Evolutionary conservation across 2,329 filamentous ascomycete genomes (phyloP), one percentile per base, ranked within the genome.

Genomic region (Nectriaceae sp.): DNA sequence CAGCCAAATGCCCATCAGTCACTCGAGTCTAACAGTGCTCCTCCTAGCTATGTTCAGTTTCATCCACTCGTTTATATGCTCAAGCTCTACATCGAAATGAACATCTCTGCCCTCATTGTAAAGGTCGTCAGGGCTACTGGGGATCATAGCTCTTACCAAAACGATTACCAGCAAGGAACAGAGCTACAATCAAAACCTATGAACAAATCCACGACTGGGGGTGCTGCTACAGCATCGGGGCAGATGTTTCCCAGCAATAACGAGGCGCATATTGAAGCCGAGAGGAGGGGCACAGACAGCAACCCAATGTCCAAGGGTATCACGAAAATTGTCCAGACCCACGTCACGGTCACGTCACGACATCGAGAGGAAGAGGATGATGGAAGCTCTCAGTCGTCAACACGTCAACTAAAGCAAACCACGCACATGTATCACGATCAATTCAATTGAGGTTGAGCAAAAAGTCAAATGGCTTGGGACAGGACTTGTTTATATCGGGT

Each of bases 1-100:
- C 15, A 10, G 10, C 35, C 35, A 38, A 10, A 38, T 38, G 36
- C 36, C 19, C 8, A 10, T 38, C 36, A 31, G 36, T 38, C 18
- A 40, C 38, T 47, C 31, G 3, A 6, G 40, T 13, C 40, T 6
- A 18, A 16, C 21, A 26, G 11, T 11, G 38, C 18, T 11, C 11
- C 22, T 11, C 21, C 4, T 16, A 60, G 58, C 15, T 62, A 62
- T 21, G 47, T 62, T 20, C 57, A 60, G 35, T 62, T 62, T 20
- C 59, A 62, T 10, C 59, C 59, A 0, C 42, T 62, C 5, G 55
- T 57, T n/a, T 62, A 62, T 46, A 55, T 62, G 46, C 45, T 62
- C 33, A 44, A 44, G 18, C 42, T 44, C 21, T 38, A 44, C 35
- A 49, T 49, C 20, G 47, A 50, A 15, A 45, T 62, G 55, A 61